Conservation (phyloP, 345 rosid species). For the Dipteronia dyeriana region DNA sequence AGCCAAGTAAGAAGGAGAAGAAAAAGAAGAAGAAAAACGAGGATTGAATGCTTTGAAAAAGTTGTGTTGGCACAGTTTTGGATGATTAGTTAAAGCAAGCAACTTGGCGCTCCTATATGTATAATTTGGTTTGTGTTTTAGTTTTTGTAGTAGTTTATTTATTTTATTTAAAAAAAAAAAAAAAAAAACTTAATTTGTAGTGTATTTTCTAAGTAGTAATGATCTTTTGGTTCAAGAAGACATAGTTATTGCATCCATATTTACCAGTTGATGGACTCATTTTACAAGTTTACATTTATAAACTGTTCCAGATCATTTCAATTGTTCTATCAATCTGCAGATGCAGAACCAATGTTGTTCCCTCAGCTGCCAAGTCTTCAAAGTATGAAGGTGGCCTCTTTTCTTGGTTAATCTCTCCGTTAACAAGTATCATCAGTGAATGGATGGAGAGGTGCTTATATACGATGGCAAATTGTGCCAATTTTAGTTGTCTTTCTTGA, state of each 20-base stretch:
- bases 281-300: too few species aligned
- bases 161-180: too few species aligned
- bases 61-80: constrained; percentile 16
- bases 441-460: too few species aligned
- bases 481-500: too few species aligned
- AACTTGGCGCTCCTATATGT: background rate
- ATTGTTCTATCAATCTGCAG: background rate
- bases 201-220: background rate
- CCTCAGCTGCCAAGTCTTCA: too few species aligned
- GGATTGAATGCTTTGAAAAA: constrained; percentile 1
- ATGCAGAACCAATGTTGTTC: too few species aligned
- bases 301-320: background rate
- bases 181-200: background rate
- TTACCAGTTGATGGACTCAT: background rate
- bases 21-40: constrained; percentile 33
- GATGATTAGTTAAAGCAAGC: background rate
- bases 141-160: background rate
- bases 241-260: background rate
- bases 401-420: too few species aligned
- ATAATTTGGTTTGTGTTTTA: background rate
- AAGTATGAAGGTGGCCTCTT: too few species aligned
- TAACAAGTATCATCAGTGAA: too few species aligned
- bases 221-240: background rate
- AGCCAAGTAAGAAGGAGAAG: constrained; percentile 37
- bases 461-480: too few species aligned